A percentile compares a stretch with the other conserved stretches of the same genome.
Evolutionary conservation across 768 basidiomycete genomes (phyloP).

Genomic region (Tephrocybe sp.): DNA sequence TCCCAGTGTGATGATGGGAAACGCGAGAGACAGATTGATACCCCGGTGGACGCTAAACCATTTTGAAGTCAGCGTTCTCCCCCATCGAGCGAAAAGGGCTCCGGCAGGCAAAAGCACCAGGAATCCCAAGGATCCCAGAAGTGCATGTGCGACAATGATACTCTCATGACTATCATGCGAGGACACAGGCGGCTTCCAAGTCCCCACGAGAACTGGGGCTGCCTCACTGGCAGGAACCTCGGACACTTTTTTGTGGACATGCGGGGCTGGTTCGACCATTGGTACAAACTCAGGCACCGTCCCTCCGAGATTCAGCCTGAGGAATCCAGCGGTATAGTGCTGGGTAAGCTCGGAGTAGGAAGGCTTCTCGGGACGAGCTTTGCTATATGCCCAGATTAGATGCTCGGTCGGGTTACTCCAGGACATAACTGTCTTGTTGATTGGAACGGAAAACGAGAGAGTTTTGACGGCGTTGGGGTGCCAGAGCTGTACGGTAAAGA

Average conservation of each 20-base stretch:
- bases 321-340: constrained; percentile 35
- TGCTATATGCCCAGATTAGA: constrained; percentile 43
- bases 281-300: constrained; percentile 22
- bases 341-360: constrained; percentile 20
- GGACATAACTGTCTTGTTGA: constrained; percentile 33
- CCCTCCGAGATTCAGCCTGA: constrained; percentile 34
- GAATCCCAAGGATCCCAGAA: constrained; percentile 53
- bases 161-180: constrained; percentile 34
- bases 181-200: constrained; percentile 10
- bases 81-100: constrained; percentile 53
- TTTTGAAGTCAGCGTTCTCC: constrained; percentile 44
- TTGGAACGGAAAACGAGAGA: constrained; percentile 42
- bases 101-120: constrained; percentile 56
- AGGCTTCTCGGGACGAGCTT: constrained; percentile 24
- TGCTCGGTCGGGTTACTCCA: constrained; percentile 25
- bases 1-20: constrained; percentile 49
- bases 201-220: constrained; percentile 4
- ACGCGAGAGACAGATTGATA: constrained; percentile 46
- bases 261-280: constrained; percentile 11
- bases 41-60: constrained; percentile 63
- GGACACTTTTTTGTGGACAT: constrained; percentile 3
- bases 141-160: constrained; percentile 52
- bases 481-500: constrained; percentile 19
- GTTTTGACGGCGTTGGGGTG: constrained; percentile 33
- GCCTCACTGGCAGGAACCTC: constrained; percentile 2